These are phyloP conservation scores for Pichia membranifaciens DNA, from an alignment of 805 yeast genomes.

Conservation along the genomic window DNA sequence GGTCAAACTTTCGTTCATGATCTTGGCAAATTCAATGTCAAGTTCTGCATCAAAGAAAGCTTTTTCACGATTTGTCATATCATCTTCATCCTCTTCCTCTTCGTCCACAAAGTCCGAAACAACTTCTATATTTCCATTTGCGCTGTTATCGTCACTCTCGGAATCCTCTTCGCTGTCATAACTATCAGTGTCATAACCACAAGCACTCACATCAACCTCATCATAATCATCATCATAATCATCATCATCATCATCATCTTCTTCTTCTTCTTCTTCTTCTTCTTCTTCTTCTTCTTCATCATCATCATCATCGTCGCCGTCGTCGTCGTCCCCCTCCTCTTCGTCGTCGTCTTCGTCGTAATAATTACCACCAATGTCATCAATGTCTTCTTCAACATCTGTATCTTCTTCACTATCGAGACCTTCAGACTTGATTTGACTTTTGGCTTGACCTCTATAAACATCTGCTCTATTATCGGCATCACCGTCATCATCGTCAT, in stretches of 20 bases:
- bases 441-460: slow-evolving; percentile 21
- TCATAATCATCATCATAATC: slow-evolving; percentile 29
- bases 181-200: slow-evolving; percentile 26
- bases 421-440: slow-evolving; percentile 6
- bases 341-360: slow-evolving; percentile 16
- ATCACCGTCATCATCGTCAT: slow-evolving; percentile 21
- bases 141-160: slow-evolving; percentile 17
- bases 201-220: no score
- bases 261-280: slow-evolving; percentile 19
- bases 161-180: slow-evolving; percentile 14
- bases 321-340: slow-evolving; percentile 19
- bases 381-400: not conserved
- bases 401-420: slow-evolving; percentile 15
- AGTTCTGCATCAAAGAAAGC: slow-evolving; percentile 28
- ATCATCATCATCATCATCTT: slow-evolving; percentile 16
- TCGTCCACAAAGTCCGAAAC: slow-evolving; percentile 18
- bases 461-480: slow-evolving; percentile 23
- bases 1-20: slow-evolving; percentile 21
- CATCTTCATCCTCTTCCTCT: slow-evolving; percentile 16
- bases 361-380: slow-evolving; percentile 6
- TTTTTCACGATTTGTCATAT: slow-evolving; percentile 15
- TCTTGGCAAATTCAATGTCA: slow-evolving; percentile 49
- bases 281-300: slow-evolving; percentile 31
- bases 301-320: slow-evolving; percentile 26
- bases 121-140: slow-evolving; percentile 19